phyloP scores from a whole-genome alignment of 306 rosid genomes.

The Cucurbita pepo region DNA sequence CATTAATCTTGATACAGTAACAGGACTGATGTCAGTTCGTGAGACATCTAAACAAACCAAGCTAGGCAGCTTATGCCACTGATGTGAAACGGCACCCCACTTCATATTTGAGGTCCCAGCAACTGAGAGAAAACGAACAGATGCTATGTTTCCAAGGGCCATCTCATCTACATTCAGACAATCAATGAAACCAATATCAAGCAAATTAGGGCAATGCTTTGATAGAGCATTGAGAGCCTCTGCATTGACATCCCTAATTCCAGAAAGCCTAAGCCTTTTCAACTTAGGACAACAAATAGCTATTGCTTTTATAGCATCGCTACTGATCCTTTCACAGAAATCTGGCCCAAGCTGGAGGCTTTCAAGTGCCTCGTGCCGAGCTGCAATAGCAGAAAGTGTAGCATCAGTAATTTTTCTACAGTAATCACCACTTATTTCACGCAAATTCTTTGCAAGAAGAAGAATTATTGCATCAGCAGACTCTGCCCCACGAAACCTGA shows the following conservation, averaged over 20 bases:
- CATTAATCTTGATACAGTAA: slow-evolving; percentile 56
- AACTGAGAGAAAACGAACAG: slow-evolving; percentile 75
- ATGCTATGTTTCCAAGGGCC: slow-evolving; percentile 63
- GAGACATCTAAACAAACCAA: slow-evolving; percentile 84
- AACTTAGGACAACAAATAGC: slow-evolving; percentile 73
- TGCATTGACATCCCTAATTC: slow-evolving; percentile 66
- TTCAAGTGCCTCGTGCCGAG: slow-evolving; percentile 90
- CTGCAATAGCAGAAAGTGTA: slow-evolving; percentile 84
- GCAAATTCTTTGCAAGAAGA: slow-evolving; percentile 71
- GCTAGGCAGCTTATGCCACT: slow-evolving; percentile 80
- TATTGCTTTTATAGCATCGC: slow-evolving; percentile 86
- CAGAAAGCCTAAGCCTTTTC: slow-evolving; percentile 73
- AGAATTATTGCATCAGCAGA: slow-evolving; percentile 81
- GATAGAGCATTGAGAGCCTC: slow-evolving; percentile 75
- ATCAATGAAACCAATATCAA: slow-evolving; percentile 85
- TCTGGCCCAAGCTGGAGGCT: slow-evolving; percentile 98
- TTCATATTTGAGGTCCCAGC: slow-evolving; percentile 83
- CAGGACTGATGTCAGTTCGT: slow-evolving; percentile 77
- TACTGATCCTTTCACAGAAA: slow-evolving; percentile 94
- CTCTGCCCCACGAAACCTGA: slow-evolving; percentile 95
- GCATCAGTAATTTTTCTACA: slow-evolving; percentile 97
- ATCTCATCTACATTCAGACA: slow-evolving; percentile 73
- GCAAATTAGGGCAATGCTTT: slow-evolving; percentile 57
- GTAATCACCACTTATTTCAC: slow-evolving; percentile 82
- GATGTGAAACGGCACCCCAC: slow-evolving; percentile 78